Percentiles rank a stretch among this genome's conserved stretches.
These are phyloP conservation scores for Aciculosporium take DNA, from an alignment of 2,329 filamentous ascomycete species.

Conservation along the genomic window DNA sequence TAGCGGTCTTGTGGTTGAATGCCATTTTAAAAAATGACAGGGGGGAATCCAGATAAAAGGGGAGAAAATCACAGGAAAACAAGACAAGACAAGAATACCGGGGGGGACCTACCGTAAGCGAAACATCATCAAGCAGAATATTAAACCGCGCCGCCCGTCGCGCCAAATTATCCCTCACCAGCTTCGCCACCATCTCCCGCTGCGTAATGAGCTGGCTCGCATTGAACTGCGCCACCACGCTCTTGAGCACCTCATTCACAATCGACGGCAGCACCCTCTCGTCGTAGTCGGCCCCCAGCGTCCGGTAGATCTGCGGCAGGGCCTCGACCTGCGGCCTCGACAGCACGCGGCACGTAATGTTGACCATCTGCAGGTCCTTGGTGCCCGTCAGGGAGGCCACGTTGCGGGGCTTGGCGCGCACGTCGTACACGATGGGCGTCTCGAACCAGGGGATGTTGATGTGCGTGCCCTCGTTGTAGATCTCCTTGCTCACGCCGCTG, in stretches of 20 bases:
- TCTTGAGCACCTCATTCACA: constrained; percentile 97
- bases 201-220: constrained; percentile 97
- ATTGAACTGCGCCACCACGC: constrained; percentile 97
- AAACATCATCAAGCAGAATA: constrained; percentile 94
- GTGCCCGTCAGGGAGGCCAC: constrained; percentile 94
- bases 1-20: background rate
- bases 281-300: constrained; percentile 88
- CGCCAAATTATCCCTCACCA: constrained; percentile 88
- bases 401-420: constrained; percentile 92
- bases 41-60: no score
- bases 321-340: constrained; percentile 78
- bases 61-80: background rate
- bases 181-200: constrained; percentile 84
- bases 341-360: constrained; percentile 98
- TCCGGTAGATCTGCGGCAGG: constrained; percentile 93
- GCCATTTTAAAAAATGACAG: no score
- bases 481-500: constrained; percentile 88
- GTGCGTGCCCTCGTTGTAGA: constrained; percentile 94
- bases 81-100: constrained; percentile 17
- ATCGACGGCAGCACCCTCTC: constrained; percentile 94
- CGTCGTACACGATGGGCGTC: constrained; percentile 91
- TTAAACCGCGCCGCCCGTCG: constrained; percentile 90
- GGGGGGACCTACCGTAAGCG: constrained; percentile 55
- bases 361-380: constrained; percentile 99
- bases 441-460: constrained; percentile 94